Base-by-base conservation (phyloP, 257 asterid species). In the Petunia axillaris region DNA sequence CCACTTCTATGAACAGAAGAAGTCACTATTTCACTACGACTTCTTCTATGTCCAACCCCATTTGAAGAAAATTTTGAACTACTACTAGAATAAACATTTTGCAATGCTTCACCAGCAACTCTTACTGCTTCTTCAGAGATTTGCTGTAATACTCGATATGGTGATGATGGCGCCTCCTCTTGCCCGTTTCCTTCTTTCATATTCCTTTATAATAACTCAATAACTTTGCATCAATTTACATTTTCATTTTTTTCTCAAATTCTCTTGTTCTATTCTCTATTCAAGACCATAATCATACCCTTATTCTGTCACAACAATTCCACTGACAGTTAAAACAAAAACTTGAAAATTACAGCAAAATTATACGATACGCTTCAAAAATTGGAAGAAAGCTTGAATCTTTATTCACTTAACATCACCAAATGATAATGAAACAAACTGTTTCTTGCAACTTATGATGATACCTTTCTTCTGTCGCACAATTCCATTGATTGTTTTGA, bases 51-150 rank as follows among this genome's bases (percentile, higher is more conserved):
- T 81, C 85, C 86, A 44, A 86, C 64, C 76, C 74, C 87, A 64
- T 68, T 2, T 62, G 81, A 64, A 1, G 88, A 82, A 77, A 84
- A 79, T 9, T 76, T 73, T 57, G 59, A n/a, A 70, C 65, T 84
- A 6, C 81, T 25, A 44, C 82, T 79, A 64, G 81, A 80, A 58
- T 88, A 64, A 81, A 86, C 90, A 85, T 52, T 82, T 36, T 81
- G 86, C 73, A 89, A 77, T 60, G 90, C 91, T 86, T 87, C 92
- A 37, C 91, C 91, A 13, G 94, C 89, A 78, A 82, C 84, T 85
- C 90, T 86, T 68, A 89, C 93, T 46, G 90, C 93, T 82, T 86
- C 93, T 83, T 85, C 90, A 2, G 95, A 86, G 44, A 85, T 75
- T 43, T 86, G 89, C 65, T 88, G 91, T 53, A 90, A 88, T 67